Evolutionary conservation across 768 basidiomycete genomes (phyloP).

Genomic region (Pisolithus orientalis): DNA sequence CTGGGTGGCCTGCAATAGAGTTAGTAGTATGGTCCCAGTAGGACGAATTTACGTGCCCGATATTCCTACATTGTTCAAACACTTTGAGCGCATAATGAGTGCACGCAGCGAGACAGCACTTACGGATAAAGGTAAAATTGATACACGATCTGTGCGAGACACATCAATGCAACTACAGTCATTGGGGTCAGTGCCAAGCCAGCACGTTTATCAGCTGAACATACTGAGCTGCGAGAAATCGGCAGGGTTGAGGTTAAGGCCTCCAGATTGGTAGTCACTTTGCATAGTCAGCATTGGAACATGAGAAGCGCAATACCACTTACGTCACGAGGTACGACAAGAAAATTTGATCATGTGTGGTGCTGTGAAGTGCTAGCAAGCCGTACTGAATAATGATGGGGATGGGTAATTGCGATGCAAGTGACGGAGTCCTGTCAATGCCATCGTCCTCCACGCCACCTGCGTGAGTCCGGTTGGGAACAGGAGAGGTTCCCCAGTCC

Average conservation of each 20-base stretch:
- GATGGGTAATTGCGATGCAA: constrained; percentile 71
- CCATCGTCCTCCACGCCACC: constrained; percentile 33
- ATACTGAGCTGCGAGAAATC: constrained; percentile 88
- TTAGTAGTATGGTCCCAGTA: constrained; percentile 5
- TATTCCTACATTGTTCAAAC: constrained; percentile 40
- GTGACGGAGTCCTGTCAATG: constrained; percentile 53
- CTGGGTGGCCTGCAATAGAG: constrained; percentile 56
- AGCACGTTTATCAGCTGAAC: constrained; percentile 14
- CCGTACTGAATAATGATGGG: constrained; percentile 89
- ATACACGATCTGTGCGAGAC: constrained; percentile 87
- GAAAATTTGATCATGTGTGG: constrained; percentile 88
- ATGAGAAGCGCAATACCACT: constrained; percentile 3
- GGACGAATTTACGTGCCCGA: constrained; percentile 40
- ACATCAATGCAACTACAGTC: constrained; percentile 80
- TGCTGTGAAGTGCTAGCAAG: constrained; percentile 79
- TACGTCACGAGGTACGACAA: constrained; percentile 75
- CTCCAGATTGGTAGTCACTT: constrained; percentile 81
- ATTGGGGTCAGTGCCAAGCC: constrained; percentile 4
- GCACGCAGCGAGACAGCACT: constrained; percentile 23
- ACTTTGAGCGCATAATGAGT: background rate
- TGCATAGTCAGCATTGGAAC: background rate
- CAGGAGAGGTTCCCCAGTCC: constrained; percentile 35
- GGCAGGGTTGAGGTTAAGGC: constrained; percentile 83
- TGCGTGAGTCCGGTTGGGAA: constrained; percentile 40
- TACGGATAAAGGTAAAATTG: constrained; percentile 90